Evolutionary conservation across 345 rosid genomes (phyloP), one percentile per base, ranked within the genome.

Genomic region (Linum lewisii): DNA sequence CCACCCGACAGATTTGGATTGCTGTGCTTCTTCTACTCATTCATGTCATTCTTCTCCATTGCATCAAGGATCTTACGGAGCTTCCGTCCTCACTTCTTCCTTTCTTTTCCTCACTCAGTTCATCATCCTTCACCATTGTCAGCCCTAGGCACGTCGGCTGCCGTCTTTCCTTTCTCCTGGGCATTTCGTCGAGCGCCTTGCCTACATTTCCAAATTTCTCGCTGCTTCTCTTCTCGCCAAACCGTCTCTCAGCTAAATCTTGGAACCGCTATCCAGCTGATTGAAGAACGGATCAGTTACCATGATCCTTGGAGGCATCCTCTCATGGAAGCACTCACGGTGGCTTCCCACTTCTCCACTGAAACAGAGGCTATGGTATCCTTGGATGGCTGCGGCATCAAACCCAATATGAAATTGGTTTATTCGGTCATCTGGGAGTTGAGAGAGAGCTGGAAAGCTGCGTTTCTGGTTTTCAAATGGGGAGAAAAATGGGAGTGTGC

Each of bases 381-480:
- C 59, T 75, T 88, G 15, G 73, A 71, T 5, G 77, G 76, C 2
- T 77, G 78, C 2, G 82, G 81, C 18, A 69, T 83, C 53, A 52
- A 59, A 38, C 77, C 81, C 5, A 71, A 57, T 59, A 44, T 36
- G 49, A 67, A 75, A 11, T 68, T 81, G 77, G 64, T 92, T 9
- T 74, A 45, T 69, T 76, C 93, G 22, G 56, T 78, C 25, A 83
- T 86, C 47, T 86, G 85, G 96, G 75, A 72, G 25, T 14, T 84
- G 58, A 80, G 80, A 69, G 74, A 68, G 53, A 79, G 83, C 23
- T 88, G 98, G 91, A 84, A 78, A 54, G 66, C 77, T 66, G 93
- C 97, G 5, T 77, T 79, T 72, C 69, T 83, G 60, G 95, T 77
- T 3, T 88, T 88, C 67, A 84, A 84, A 64, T 88, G 93, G 96